Conservation (phyloP, 306 rosid species). For the Hippophae rhamnoides region DNA sequence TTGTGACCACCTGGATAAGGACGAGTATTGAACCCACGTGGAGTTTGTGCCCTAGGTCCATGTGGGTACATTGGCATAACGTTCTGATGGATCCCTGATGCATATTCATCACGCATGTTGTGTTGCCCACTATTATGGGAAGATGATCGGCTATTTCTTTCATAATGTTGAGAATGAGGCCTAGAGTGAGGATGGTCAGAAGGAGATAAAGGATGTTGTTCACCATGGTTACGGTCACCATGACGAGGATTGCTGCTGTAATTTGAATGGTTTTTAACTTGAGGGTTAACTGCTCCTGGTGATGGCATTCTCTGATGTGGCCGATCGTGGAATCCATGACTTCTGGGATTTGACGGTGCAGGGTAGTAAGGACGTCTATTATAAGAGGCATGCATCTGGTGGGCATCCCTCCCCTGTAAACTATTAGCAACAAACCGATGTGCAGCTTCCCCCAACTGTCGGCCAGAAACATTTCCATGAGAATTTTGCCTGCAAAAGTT, state of each 20-base stretch:
- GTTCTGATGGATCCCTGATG: slow-evolving; percentile 33
- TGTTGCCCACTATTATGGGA: not conserved
- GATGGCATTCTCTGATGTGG: slow-evolving; percentile 28
- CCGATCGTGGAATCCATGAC: slow-evolving; percentile 22
- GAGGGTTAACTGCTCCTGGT: slow-evolving; percentile 28
- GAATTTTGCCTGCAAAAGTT: slow-evolving; percentile 47
- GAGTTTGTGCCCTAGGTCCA: slow-evolving; percentile 11
- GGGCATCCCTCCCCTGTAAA: slow-evolving; percentile 33
- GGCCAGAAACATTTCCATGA: slow-evolving; percentile 52
- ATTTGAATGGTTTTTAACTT: slow-evolving; percentile 20
- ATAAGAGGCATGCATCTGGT: slow-evolving; percentile 26
- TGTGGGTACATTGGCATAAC: slow-evolving; percentile 25
- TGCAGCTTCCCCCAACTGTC: slow-evolving; percentile 58
- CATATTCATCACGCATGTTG: slow-evolving; percentile 28
- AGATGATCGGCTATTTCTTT: slow-evolving; percentile 23
- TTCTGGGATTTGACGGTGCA: slow-evolving; percentile 16
- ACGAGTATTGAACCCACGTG: slow-evolving; percentile 16
- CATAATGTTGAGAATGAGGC: slow-evolving; percentile 35
- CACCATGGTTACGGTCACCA: slow-evolving; percentile 30
- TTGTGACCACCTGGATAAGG: slow-evolving; percentile 29
- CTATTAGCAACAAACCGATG: slow-evolving; percentile 56
- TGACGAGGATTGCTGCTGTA: slow-evolving; percentile 15
- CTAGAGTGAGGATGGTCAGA: slow-evolving; percentile 21
- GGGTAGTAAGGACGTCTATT: slow-evolving; percentile 20
- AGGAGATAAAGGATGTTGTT: slow-evolving; percentile 12